Evolutionary conservation across 306 rosid genomes (phyloP).

Genomic region (Elaeagnus macrophylla): DNA sequence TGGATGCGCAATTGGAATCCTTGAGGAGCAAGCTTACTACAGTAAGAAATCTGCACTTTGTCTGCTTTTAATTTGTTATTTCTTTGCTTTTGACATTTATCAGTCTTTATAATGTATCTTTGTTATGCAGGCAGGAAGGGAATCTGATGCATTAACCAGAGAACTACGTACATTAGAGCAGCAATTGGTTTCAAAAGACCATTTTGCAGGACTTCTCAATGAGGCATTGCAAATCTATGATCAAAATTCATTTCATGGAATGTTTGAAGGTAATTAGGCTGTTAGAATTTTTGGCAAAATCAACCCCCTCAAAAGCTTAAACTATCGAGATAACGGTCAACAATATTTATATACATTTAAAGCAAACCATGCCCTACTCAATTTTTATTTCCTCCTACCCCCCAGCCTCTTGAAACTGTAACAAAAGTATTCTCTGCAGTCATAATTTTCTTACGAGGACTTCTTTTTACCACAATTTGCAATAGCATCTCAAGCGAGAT

Average conservation of each 20-base stretch:
- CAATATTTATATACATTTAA: not conserved
- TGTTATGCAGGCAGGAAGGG: constrained; percentile 49
- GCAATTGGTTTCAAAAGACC: constrained; percentile 28
- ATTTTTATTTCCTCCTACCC: too few relatives aligned
- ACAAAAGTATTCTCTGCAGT: too few relatives aligned
- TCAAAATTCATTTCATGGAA: constrained; percentile 23
- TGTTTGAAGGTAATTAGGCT: constrained; percentile 56
- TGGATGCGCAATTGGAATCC: constrained; percentile 55
- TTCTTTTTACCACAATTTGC: too few relatives aligned
- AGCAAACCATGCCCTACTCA: not conserved
- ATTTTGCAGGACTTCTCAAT: constrained; percentile 34
- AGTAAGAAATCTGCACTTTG: constrained; percentile 28
- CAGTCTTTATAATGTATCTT: constrained; percentile 3
- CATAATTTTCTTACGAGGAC: too few relatives aligned
- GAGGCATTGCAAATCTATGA: constrained; percentile 38
- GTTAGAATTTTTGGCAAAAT: too few relatives aligned
- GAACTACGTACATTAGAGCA: constrained; percentile 56
- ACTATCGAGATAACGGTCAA: not conserved
- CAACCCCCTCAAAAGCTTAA: too few relatives aligned
- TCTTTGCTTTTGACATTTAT: not conserved
- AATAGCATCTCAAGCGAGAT: too few relatives aligned
- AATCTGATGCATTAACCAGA: constrained; percentile 47
- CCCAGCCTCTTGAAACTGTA: too few relatives aligned
- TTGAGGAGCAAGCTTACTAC: constrained; percentile 44
- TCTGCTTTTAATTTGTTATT: constrained; percentile 1